Evolutionary conservation across 352 stramenopile species (phyloP), one percentile per base, ranked within the genome.

Genomic region (Pythium diclinum): DNA sequence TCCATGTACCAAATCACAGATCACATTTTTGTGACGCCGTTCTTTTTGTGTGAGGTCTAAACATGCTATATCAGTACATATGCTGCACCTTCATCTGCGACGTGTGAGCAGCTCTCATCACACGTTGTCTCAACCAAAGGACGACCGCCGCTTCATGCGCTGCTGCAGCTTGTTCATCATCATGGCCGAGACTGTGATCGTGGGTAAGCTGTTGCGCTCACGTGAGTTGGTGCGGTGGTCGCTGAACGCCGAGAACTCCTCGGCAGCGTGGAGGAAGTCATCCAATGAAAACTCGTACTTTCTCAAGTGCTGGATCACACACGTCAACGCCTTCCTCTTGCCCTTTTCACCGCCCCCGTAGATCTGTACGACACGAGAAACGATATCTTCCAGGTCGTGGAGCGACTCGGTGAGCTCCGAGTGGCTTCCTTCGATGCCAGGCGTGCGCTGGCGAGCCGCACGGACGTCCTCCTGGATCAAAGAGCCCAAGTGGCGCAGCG

Each of bases 261-360:
- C 83, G 11, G 83, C 81, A 1, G 79, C 79, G 6, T 78, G 56
- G 14, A 91, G 54, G 34, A 88, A 89, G 53, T 91, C 83, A 59
- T 89, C 79, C 28, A 89, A 71, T 33, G 83, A 91, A 61, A 94
- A 94, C 60, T 94, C 79, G 65, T 85, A 94, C 64, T 92, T 94
- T 65, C 82, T 81, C 56, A 94, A 54, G 48, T 91, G 75, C 72
- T 90, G 81, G 64, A 94, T 85, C 19, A 93, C 79, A 47, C 82
- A 88, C 5, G 73, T 63, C 13, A 93, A 68, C 0, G 85, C 82
- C 62, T 91, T 89, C 36, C 79, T 79, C 58, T 91, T 91, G 52
- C 77, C 81, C 47, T 85, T 85, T 53, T 89, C 81, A 1, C 77
- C 85, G 2, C 80, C 83, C 3, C 85, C 85, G 62, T 85, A 92